phyloP scores from a whole-genome alignment of 768 basidiomycete species.

The Tricholoma flavovirens region DNA sequence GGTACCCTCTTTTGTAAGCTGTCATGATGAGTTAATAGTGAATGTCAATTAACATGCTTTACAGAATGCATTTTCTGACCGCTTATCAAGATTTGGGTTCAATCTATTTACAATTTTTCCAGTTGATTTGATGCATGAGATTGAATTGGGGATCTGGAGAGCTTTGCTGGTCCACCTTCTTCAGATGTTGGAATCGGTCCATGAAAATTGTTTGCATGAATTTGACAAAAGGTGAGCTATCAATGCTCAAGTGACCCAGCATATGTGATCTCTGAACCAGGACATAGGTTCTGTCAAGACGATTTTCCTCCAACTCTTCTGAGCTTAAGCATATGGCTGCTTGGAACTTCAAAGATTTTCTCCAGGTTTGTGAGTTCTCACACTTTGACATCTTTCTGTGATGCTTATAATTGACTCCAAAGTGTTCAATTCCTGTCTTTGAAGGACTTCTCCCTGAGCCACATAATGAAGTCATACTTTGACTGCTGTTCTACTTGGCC shows the following conservation, averaged over 20 bases:
- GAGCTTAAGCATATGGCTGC: too few relatives aligned
- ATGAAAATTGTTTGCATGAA: slow-evolving; percentile 10
- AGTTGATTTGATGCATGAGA: slow-evolving; percentile 33
- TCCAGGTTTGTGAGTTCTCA: too few relatives aligned
- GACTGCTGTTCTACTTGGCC: background rate
- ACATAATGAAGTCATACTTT: background rate
- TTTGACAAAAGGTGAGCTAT: slow-evolving; percentile 12
- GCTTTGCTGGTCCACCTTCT: slow-evolving; percentile 29
- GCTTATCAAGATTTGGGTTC: slow-evolving; percentile 14
- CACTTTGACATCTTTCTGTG: too few relatives aligned
- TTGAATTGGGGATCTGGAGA: slow-evolving; percentile 35
- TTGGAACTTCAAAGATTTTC: too few relatives aligned
- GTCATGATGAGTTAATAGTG: too few relatives aligned
- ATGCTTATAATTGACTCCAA: too few relatives aligned
- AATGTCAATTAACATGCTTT: background rate
- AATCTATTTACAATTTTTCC: slow-evolving; percentile 23
- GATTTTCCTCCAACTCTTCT: too few relatives aligned
- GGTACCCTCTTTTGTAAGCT: slow-evolving; percentile 10
- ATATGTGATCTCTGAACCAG: too few relatives aligned
- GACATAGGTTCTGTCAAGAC: too few relatives aligned
- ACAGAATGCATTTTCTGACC: slow-evolving; percentile 29
- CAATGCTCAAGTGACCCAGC: too few relatives aligned
- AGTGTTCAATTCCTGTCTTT: too few relatives aligned
- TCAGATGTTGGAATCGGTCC: slow-evolving; percentile 22
- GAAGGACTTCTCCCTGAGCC: too few relatives aligned